Evolutionary conservation across 1,139 yeast genomes (phyloP), one percentile per base, ranked within the genome.

Genomic region (Suhomyces maxii): DNA sequence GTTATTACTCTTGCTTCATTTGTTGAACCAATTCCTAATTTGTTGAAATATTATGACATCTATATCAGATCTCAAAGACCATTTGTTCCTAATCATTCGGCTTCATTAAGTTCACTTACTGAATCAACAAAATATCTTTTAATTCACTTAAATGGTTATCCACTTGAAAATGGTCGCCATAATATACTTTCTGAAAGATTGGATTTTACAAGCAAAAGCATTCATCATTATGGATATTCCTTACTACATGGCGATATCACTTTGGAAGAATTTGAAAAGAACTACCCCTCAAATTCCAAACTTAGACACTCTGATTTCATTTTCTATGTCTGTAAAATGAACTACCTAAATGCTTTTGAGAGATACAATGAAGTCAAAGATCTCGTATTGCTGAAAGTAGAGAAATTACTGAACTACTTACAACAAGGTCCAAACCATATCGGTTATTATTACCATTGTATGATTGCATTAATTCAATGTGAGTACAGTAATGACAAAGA

Each of bases 1-100:
- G 66, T 76, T 31, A 55, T 68, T 14, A 64, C 77, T 0, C 53
- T 78, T 49, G 84, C 81, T 2, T 61, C 68, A 7, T 73, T 66
- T 46, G 61, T 74, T 39, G 82, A 78, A 45, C 78, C 83, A 2
- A 47, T 69, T 35, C 57, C 64, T 3, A 71, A 68, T 33, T 62
- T 80, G 6, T 51, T 70, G 41, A 67, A 68, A 40, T 64, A 65
- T 40, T 62, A 61, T 45, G 72, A 68, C 39, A 45, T 61, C 6
- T 65, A 57, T 42, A 51, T 65, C 11, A 45, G 57, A 7, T 52
- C 63, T 8, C 46, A 58, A 13, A 52, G 55, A 46, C 47, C 60
- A 9, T 53, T 54, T 48, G 50, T 53, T 33, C 43, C 51, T 12
- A 11, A 52, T 26, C 48, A 51, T 1, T 47, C 46, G 6, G 36